Conservation (phyloP, 768 basidiomycete genomes). For the Porphyrellus cyaneotinctus region DNA sequence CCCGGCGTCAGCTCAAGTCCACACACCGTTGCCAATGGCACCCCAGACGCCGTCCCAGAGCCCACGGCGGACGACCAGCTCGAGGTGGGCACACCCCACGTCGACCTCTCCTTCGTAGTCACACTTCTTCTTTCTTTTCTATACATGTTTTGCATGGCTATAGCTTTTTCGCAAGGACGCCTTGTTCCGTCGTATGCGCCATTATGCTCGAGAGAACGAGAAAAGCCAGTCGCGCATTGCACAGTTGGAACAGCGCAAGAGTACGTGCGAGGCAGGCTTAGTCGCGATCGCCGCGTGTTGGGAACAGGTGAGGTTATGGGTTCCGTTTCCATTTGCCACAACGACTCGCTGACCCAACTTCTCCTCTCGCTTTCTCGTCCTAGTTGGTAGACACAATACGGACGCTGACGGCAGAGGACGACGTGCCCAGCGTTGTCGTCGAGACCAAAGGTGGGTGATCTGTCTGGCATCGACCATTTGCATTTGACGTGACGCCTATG, state of each 20-base stretch:
- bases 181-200: conserved; percentile 78
- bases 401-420: conserved; percentile 50
- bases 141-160: conserved; percentile 4
- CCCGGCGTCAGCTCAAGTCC: conserved; percentile 48
- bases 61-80: conserved; percentile 52
- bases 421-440: conserved; percentile 40
- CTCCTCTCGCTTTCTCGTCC: conserved; percentile 1
- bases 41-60: conserved; percentile 35
- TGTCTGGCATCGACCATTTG: neutral
- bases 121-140: conserved; percentile 12
- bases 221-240: conserved; percentile 57
- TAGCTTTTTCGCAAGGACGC: conserved; percentile 87
- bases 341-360: neutral
- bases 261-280: conserved; percentile 64
- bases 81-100: conserved; percentile 48
- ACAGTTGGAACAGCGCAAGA: conserved; percentile 62
- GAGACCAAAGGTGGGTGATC: conserved; percentile 38
- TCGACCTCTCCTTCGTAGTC: conserved; percentile 22
- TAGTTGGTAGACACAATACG: conserved; percentile 69
- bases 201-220: conserved; percentile 74
- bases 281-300: conserved; percentile 77
- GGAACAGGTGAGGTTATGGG: conserved; percentile 55
- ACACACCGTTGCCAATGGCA: conserved; percentile 38
- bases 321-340: too few species aligned
- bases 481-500: neutral